Base-by-base conservation (phyloP, 164 flowering plant genomes). In the Kalanchoe fedtschenkoi region DNA sequence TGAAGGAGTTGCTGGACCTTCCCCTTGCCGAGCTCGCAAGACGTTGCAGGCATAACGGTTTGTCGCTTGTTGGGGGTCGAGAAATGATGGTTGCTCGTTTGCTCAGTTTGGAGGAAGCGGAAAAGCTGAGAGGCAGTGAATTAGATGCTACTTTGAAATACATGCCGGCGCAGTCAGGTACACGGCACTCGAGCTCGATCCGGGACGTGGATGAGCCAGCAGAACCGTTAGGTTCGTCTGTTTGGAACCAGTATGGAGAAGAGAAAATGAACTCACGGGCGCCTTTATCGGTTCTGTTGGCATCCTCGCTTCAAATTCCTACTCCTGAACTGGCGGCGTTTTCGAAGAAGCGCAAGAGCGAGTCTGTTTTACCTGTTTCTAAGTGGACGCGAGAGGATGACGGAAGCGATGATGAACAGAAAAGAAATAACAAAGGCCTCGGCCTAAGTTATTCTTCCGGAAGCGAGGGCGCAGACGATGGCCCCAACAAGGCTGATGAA, bases 321-420 rank as follows among this genome's bases (percentile, higher is more conserved):
- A 83, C 78, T 64, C 82, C 88, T 70, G 88, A 87, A 61, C 71
- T 80, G 28, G 81, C 71, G 68, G 81, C 79, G 14, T 91, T 84
- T 39, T 17, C 73, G 17, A 83, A 69, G 67, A 84, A 82, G 66
- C 86, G 73, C 61, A 87, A 84, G 65, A 68, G 60, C 46, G 93
- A 89, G 51, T 74, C 82, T 14, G 62, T 86, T 67, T 67, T 95
- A 71, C 93, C 89, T 0, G 81, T 80, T 42, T 95, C 99, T 14
- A 95, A 91, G 68, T 95, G 99, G 99, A 96, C 99, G 32, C 65
- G 85, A 46, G 97, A 95, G 71, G 97, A 91, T 65, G 86, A 84
- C 72, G 93, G 79, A 21, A 85, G 88, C 74, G 99, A 86, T 70
- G 93, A 82, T 72, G 97, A 86, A 47, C 81, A 83, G 56, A 83